Conservation (phyloP, 208 protist genomes). For the Leishmania gerbilli region DNA sequence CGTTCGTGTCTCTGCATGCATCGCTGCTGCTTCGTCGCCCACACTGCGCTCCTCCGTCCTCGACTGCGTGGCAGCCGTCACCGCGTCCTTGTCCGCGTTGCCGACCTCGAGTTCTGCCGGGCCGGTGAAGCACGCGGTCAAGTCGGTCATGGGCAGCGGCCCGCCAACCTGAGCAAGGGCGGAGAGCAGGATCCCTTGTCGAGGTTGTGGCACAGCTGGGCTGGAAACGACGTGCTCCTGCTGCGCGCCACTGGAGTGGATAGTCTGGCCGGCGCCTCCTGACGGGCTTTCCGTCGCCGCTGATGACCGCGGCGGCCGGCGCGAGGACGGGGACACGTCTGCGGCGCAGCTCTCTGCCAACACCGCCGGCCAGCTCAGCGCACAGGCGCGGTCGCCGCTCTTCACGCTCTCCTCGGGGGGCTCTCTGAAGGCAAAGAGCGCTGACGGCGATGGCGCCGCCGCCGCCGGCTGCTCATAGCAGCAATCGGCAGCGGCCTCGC, state of each 20-base stretch:
- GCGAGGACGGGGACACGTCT: constrained; percentile 1
- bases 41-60: neutral
- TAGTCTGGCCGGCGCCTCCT: neutral
- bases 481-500: neutral
- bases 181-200: constrained; percentile 22
- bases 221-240: neutral
- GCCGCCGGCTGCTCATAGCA: neutral
- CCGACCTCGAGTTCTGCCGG: neutral
- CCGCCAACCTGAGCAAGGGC: neutral
- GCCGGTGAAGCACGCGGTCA: neutral
- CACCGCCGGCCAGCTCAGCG: constrained; percentile 27
- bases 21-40: neutral
- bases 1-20: neutral
- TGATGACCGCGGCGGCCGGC: neutral
- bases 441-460: neutral
- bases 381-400: constrained; percentile 18
- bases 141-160: constrained; percentile 15
- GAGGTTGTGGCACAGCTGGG: neutral
- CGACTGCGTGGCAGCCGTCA: neutral
- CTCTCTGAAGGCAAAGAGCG: neutral
- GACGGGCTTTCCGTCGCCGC: neutral
- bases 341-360: constrained; percentile 20
- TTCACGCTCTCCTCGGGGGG: constrained; percentile 18
- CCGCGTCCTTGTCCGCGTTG: neutral
- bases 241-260: neutral